phyloP scores from a whole-genome alignment of 441 rosid species.

The Corymbia citriodora region DNA sequence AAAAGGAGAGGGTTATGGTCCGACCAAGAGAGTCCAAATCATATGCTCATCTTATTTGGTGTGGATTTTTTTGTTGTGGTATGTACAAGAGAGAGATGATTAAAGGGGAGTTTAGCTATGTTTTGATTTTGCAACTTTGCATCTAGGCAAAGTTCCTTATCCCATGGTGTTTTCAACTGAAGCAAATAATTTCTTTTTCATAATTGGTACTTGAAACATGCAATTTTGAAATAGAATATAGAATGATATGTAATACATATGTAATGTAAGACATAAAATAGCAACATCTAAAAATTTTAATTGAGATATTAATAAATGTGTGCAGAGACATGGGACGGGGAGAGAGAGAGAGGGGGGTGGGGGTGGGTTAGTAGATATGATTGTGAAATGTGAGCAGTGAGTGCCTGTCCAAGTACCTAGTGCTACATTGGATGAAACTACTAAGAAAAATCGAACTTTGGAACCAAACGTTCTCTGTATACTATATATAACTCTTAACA shows the following conservation, averaged over 20 bases:
- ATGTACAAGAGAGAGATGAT: not conserved
- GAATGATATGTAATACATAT: too few relatives aligned
- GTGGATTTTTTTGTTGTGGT: not conserved
- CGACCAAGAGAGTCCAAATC: not conserved
- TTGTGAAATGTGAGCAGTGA: not conserved
- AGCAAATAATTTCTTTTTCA: not conserved
- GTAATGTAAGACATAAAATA: not conserved
- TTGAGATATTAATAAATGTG: not conserved
- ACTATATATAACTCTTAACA: not conserved
- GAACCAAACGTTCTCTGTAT: not conserved
- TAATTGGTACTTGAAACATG: not conserved
- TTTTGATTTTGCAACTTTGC: not conserved
- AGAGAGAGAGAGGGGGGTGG: not conserved
- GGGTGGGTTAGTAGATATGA: not conserved
- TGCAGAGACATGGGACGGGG: too few relatives aligned
- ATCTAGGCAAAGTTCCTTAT: not conserved
- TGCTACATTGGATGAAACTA: not conserved
- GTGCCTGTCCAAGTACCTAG: not conserved
- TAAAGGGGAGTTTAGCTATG: not conserved
- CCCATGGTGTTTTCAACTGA: not conserved
- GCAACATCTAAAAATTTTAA: not conserved
- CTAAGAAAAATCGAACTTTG: not conserved
- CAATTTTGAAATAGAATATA: too few relatives aligned
- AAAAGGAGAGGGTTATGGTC: not conserved
- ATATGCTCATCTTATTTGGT: not conserved